These are phyloP conservation scores for Pichia manshurica DNA, from an alignment of 805 yeast genomes.

Conservation along the genomic window DNA sequence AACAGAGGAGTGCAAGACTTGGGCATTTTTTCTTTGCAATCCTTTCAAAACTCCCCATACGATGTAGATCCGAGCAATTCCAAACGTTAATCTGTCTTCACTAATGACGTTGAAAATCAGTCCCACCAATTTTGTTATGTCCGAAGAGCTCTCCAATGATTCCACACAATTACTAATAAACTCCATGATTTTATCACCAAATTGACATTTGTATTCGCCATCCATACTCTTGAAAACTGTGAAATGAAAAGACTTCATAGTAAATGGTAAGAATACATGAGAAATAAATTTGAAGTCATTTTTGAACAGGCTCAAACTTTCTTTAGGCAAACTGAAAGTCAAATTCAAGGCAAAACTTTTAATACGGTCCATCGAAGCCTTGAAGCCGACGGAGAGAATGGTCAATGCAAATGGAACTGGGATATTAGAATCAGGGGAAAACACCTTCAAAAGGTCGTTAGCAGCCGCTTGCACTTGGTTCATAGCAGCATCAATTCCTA, in stretches of 20 bases:
- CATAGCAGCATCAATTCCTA: conserved; percentile 78
- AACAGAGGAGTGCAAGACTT: conserved; percentile 24
- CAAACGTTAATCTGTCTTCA: conserved; percentile 49
- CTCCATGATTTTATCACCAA: conserved; percentile 45
- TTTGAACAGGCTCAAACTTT: conserved; percentile 43
- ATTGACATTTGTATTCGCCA: conserved; percentile 41
- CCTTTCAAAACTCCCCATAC: conserved; percentile 55
- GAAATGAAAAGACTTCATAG: conserved; percentile 61
- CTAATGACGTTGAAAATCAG: conserved; percentile 42
- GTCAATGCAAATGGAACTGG: conserved; percentile 69
- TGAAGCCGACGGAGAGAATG: conserved; percentile 69
- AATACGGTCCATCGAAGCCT: conserved; percentile 72
- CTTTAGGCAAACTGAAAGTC: conserved; percentile 45
- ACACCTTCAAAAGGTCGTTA: conserved; percentile 50
- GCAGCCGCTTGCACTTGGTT: conserved; percentile 81
- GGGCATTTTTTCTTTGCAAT: conserved; percentile 23
- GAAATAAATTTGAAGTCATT: conserved; percentile 37
- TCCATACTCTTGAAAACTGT: conserved; percentile 31
- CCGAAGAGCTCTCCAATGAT: conserved; percentile 21
- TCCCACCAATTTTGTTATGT: conserved; percentile 15
- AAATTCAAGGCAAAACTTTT: conserved; percentile 55
- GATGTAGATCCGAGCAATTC: conserved; percentile 62
- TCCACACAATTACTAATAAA: conserved; percentile 40
- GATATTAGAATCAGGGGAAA: conserved; percentile 45
- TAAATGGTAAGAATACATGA: conserved; percentile 46